Conservation (phyloP, 2,329 filamentous ascomycete species). For the Trichoderma sp. region DNA sequence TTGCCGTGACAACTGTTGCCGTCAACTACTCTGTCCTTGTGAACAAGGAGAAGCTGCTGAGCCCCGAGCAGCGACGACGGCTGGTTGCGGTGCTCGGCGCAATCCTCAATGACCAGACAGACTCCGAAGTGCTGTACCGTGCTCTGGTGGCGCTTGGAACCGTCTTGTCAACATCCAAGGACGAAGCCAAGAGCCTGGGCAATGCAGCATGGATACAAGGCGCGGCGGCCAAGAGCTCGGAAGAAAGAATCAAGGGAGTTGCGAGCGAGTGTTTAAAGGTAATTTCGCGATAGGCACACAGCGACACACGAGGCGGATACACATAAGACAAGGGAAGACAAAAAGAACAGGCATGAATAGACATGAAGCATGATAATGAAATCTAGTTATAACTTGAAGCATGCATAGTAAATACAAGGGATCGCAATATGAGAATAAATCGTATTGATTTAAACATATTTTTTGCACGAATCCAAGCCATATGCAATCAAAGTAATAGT, state of each 20-base stretch:
- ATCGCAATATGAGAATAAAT: not conserved
- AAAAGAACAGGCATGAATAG: not conserved
- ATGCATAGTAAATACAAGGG: not conserved
- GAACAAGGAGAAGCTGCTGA: constrained; percentile 45
- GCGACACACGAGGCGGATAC: not conserved
- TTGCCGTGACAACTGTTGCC: constrained; percentile 78
- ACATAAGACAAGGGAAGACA: not conserved
- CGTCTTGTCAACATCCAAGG: constrained; percentile 55
- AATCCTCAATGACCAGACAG: constrained; percentile 66
- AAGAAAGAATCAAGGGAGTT: constrained; percentile 51
- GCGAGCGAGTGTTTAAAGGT: constrained; percentile 50
- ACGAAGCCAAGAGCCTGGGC: constrained; percentile 46
- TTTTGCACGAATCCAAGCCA: no score
- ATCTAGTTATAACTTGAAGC: not conserved
- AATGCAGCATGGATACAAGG: constrained; percentile 45
- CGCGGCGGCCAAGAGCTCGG: constrained; percentile 47
- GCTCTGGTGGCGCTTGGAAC: constrained; percentile 83
- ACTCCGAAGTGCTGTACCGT: constrained; percentile 82
- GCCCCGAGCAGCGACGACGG: constrained; percentile 37
- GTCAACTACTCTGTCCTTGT: constrained; percentile 84
- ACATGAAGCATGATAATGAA: constrained; percentile 5
- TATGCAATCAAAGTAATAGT: not conserved
- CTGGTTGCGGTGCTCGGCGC: constrained; percentile 63
- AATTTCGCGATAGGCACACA: not conserved
- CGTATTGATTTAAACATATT: not conserved